phyloP scores from a whole-genome alignment of 768 basidiomycete genomes.

The Boletus eberwhitei region DNA sequence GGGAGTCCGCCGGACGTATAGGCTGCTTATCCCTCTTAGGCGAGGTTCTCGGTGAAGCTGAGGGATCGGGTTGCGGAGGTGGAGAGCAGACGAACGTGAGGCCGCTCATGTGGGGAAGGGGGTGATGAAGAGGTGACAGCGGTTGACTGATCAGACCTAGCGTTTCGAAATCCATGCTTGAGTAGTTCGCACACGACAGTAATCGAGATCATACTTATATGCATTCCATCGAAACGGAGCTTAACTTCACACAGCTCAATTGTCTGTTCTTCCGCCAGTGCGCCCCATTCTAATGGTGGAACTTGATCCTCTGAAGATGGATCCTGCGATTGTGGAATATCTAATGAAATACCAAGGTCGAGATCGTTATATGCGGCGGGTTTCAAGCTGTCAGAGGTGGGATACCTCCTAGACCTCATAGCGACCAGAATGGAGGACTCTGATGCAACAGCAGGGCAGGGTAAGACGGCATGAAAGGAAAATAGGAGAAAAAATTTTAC shows the following conservation, averaged over 20 bases:
- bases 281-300: slow-evolving; percentile 42
- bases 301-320: slow-evolving; percentile 22
- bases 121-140: slow-evolving; percentile 42
- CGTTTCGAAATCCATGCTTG: slow-evolving; percentile 1
- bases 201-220: slow-evolving; percentile 38
- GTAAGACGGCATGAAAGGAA: background rate
- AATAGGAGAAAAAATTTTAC: slow-evolving; percentile 28
- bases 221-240: slow-evolving; percentile 43
- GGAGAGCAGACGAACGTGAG: slow-evolving; percentile 47
- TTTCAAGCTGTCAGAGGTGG: slow-evolving; percentile 33
- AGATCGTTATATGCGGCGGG: slow-evolving; percentile 35
- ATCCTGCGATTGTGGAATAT: slow-evolving; percentile 17
- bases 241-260: slow-evolving; percentile 63
- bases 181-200: background rate
- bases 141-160: slow-evolving; percentile 44
- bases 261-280: slow-evolving; percentile 55
- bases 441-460: slow-evolving; percentile 22
- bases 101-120: slow-evolving; percentile 36
- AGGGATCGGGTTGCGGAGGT: slow-evolving; percentile 26
- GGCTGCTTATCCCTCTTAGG: slow-evolving; percentile 27
- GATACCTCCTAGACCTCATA: slow-evolving; percentile 54
- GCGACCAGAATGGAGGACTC: slow-evolving; percentile 61
- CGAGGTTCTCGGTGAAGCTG: slow-evolving; percentile 24
- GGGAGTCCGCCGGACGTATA: slow-evolving; percentile 23
- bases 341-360: slow-evolving; percentile 36